A percentile compares a stretch with the other conserved stretches of the same genome.
These are phyloP conservation scores for Brettanomyces custersianus DNA, from an alignment of 805 yeast genomes.

Conservation along the genomic window DNA sequence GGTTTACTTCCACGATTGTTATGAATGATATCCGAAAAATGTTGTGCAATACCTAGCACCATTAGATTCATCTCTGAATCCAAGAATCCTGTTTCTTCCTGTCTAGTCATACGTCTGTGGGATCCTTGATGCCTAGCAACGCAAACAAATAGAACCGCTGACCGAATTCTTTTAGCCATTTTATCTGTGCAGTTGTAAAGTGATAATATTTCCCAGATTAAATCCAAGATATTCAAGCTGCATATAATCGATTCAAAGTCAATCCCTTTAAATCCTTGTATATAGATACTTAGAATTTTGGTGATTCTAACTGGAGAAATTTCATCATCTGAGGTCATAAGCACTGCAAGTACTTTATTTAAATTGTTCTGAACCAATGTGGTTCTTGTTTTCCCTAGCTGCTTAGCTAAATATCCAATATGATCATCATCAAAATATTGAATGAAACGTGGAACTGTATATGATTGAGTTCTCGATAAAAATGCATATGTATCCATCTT, in stretches of 20 bases:
- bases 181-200: constrained; percentile 26
- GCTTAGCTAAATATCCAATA: constrained; percentile 52
- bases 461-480: constrained; percentile 57
- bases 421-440: constrained; percentile 56
- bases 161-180: constrained; percentile 24
- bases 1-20: constrained; percentile 66
- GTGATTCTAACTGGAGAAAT: constrained; percentile 43
- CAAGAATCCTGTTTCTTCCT: constrained; percentile 26
- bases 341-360: constrained; percentile 47
- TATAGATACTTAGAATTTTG: constrained; percentile 42
- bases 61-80: constrained; percentile 42
- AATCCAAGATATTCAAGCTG: constrained; percentile 14
- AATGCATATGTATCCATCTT: constrained; percentile 56
- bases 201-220: constrained; percentile 38
- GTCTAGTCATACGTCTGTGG: constrained; percentile 11
- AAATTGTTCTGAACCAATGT: constrained; percentile 38
- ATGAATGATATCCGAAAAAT: constrained; percentile 71
- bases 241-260: constrained; percentile 25
- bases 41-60: constrained; percentile 67
- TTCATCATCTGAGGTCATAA: constrained; percentile 40
- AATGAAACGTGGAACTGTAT: constrained; percentile 69
- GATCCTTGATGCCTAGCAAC: constrained; percentile 9
- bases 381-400: constrained; percentile 30
- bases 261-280: constrained; percentile 34
- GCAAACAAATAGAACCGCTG: constrained; percentile 30